Conservation (phyloP, 106 monocot species). For the Dioscorea zingiberensis region DNA sequence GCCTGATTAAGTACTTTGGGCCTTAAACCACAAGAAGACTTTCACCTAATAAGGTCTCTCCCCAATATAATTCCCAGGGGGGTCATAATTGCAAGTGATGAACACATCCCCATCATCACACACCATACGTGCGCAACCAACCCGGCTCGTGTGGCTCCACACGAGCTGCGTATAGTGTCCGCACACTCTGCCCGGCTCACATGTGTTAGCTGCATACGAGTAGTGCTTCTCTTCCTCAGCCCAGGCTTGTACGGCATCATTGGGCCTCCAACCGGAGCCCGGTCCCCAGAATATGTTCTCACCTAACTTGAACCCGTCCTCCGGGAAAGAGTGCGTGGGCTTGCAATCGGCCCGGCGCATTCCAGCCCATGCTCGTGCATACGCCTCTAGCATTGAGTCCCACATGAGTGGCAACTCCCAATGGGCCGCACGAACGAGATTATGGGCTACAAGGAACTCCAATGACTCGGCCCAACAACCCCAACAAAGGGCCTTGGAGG, state of each 20-base stretch:
- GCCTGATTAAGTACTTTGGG: no score
- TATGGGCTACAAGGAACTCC: constrained; percentile 50
- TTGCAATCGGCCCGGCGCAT: constrained; percentile 30
- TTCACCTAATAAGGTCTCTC: constrained; percentile 21
- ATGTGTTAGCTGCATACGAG: constrained; percentile 26
- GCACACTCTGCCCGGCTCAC: constrained; percentile 22
- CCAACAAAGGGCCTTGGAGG: constrained; percentile 23
- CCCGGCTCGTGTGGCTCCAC: constrained; percentile 21
- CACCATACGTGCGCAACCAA: constrained; percentile 31
- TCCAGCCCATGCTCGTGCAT: constrained; percentile 41
- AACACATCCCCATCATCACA: constrained; percentile 36
- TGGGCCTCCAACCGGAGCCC: constrained; percentile 19
- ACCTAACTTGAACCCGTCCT: constrained; percentile 39
- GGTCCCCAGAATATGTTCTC: constrained; percentile 61
- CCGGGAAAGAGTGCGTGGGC: constrained; percentile 45
- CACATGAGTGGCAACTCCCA: constrained; percentile 38
- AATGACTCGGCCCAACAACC: constrained; percentile 36
- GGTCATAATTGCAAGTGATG: constrained; percentile 46
- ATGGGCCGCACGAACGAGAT: constrained; percentile 38
- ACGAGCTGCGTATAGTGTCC: constrained; percentile 52
- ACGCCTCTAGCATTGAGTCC: constrained; percentile 34
- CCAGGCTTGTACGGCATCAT: constrained; percentile 28
- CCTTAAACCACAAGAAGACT: neutral
- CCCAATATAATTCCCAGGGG: constrained; percentile 19
- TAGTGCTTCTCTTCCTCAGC: constrained; percentile 24